Conservation (phyloP, 108 stramenopile genomes). For the Fragilariopsis cylindrus region DNA sequence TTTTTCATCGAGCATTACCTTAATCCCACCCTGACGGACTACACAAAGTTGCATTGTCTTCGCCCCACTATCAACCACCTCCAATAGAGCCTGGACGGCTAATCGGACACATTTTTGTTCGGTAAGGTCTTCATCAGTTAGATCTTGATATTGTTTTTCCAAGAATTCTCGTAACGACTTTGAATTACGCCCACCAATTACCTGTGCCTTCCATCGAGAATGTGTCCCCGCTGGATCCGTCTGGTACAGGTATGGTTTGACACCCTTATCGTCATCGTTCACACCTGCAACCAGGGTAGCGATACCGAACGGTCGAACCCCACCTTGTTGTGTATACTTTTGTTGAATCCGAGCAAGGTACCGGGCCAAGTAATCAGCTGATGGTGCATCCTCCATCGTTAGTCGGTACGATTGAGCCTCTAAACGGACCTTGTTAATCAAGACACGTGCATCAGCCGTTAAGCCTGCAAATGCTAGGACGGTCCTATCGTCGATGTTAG, state of each 20-base stretch:
- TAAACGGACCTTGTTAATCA: slow-evolving; percentile 90
- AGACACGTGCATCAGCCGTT: slow-evolving; percentile 98
- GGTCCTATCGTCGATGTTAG: slow-evolving; percentile 92
- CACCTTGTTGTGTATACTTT: slow-evolving; percentile 98
- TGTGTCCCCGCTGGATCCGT: slow-evolving; percentile 99
- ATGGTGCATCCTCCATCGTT: slow-evolving; percentile 98
- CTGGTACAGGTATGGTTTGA: slow-evolving; percentile 85
- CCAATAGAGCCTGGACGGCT: slow-evolving; percentile 93
- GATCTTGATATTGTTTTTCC: slow-evolving; percentile 91
- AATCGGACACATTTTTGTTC: slow-evolving; percentile 87
- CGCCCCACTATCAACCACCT: slow-evolving; percentile 98
- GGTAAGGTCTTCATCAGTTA: slow-evolving; percentile 63
- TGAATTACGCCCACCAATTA: slow-evolving; percentile 95
- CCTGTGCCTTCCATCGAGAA: slow-evolving; percentile 97
- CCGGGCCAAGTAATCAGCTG: slow-evolving; percentile 96
- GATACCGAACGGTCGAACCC: slow-evolving; percentile 99
- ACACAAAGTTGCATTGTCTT: slow-evolving; percentile 98
- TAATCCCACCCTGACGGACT: slow-evolving; percentile 66
- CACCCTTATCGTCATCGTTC: slow-evolving; percentile 56
- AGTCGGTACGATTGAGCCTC: slow-evolving; percentile 99
- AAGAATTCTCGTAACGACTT: slow-evolving; percentile 97
- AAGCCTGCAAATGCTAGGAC: slow-evolving; percentile 99
- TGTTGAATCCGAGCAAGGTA: slow-evolving; percentile 98
- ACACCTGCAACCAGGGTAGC: slow-evolving; percentile 90
- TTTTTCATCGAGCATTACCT: slow-evolving; percentile 74